Evolutionary conservation across 257 asterid genomes (phyloP), one percentile per base, ranked within the genome.

Genomic region (Phtheirospermum japonicum): DNA sequence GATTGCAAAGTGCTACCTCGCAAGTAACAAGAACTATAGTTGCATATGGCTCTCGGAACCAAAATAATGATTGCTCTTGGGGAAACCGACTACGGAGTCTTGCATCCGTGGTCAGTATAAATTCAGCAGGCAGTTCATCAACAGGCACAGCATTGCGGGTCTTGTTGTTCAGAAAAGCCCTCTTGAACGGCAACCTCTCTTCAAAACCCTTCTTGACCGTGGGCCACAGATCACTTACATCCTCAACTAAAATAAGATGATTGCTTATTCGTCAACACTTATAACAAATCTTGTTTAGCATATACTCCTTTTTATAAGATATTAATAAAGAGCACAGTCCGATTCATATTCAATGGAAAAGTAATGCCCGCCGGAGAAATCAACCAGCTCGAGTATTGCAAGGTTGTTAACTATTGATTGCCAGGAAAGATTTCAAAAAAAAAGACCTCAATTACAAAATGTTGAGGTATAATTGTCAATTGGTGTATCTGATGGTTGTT

Each of bases 21-120:
- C 99, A 89, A 20, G 89, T 83, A 68, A 89, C 99, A 74, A 93
- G 83, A 64, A 89, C 94, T 62, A 89, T 76, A 9, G 90, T 85
- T 32, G 96, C 99, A 59, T 93, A 89, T 42, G 99, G 96, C 69
- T 93, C 97, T 71, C 99, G 79, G 75, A 89, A 93, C 95, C 97
- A 89, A 80, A 93, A 93, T 70, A 93, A 76, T 30, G 85, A 73
- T 71, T 83, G 96, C 82, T 89, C 99, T 77, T 89, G 96, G 13
- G 94, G 95, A 79, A 75, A 93, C 68, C 95, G 88, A 77, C 97
- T 89, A 39, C 95, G 96, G 17, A 89, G 83, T 74, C 99, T 85
- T 70, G 99, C 83, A 84, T 93, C 99, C 16, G 99, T 93, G 28
- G 99, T 89, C 82, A 93, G 71, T 77, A 93, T 85, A 73, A 75